phyloP scores from a whole-genome alignment of 2,329 filamentous ascomycete species.

The Talaromyces verruculosus region DNA sequence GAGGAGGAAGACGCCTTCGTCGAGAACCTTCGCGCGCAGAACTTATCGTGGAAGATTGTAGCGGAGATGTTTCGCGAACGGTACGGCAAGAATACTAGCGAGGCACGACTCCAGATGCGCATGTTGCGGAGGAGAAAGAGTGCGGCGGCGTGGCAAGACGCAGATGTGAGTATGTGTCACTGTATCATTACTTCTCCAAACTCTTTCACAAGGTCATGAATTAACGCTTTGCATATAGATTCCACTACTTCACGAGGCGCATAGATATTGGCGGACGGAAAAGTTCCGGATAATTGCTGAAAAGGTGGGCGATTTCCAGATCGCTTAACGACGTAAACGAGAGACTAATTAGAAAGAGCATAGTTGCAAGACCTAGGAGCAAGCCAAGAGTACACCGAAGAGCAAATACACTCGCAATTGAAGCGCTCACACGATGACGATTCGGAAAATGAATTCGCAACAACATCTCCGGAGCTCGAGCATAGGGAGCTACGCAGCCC shows the following conservation, averaged over 20 bases:
- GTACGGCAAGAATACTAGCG: constrained; percentile 41
- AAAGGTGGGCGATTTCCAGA: constrained; percentile 33
- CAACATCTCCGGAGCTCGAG: constrained; percentile 7
- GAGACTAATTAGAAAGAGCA: constrained; percentile 26
- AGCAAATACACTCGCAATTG: constrained; percentile 40
- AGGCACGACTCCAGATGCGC: constrained; percentile 46
- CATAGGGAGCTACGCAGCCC: background rate
- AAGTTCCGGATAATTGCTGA: constrained; percentile 41
- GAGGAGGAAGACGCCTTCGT: constrained; percentile 44
- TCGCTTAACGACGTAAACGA: constrained; percentile 7
- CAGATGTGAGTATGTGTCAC: constrained; percentile 45
- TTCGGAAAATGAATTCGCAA: constrained; percentile 10
- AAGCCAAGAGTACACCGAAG: constrained; percentile 34
- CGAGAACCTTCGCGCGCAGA: constrained; percentile 38
- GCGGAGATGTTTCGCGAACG: constrained; percentile 37
- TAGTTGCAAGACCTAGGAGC: constrained; percentile 37
- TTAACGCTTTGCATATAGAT: constrained; percentile 28
- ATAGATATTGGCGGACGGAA: constrained; percentile 40
- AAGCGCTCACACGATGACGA: background rate
- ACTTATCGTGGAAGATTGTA: constrained; percentile 41
- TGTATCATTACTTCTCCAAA: constrained; percentile 7
- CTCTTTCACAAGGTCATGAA: background rate
- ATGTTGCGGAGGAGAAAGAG: constrained; percentile 40
- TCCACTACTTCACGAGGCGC: constrained; percentile 37
- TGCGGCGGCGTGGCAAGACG: constrained; percentile 41